Evolutionary conservation across 2,329 filamentous ascomycete species (phyloP).

Genomic region (Aspergillus felis): DNA sequence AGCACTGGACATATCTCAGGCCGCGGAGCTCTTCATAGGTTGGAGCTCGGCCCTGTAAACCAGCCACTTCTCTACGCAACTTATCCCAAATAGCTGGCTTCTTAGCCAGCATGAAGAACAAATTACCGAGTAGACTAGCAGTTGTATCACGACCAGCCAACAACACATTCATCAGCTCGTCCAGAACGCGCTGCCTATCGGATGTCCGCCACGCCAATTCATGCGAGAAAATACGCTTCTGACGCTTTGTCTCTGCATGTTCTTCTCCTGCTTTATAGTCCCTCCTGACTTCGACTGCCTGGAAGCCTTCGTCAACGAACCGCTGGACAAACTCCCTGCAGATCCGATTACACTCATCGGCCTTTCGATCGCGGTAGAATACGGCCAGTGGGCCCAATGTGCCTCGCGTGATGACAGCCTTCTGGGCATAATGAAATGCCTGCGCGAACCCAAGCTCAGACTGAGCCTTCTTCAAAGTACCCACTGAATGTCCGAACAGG

Average conservation of each 20-base stretch:
- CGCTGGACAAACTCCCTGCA: conserved; percentile 1
- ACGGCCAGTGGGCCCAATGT: conserved; percentile 24
- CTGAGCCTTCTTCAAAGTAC: conserved; percentile 34
- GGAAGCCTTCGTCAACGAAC: conserved; percentile 15
- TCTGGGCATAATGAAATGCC: conserved; percentile 32
- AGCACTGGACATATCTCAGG: conserved; percentile 4
- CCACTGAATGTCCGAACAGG: conserved; percentile 58
- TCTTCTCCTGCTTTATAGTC: too few relatives aligned
- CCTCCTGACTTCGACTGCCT: conserved; percentile 4
- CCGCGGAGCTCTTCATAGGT: conserved; percentile 5
- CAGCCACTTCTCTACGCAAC: conserved; percentile 16
- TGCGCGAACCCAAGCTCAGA: conserved; percentile 26
- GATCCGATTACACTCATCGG: conserved; percentile 12
- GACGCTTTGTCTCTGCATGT: background rate
- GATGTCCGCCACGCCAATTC: conserved; percentile 50
- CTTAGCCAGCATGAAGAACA: conserved; percentile 29
- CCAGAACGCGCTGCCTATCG: conserved; percentile 45
- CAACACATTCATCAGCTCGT: conserved; percentile 44
- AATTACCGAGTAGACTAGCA: conserved; percentile 31
- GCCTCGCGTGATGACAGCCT: conserved; percentile 23
- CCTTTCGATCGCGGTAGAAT: conserved; percentile 11
- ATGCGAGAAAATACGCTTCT: conserved; percentile 52
- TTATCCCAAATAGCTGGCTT: conserved; percentile 23
- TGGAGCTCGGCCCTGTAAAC: conserved; percentile 1
- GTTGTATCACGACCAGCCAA: conserved; percentile 38